phyloP scores from a whole-genome alignment of 2,329 filamentous ascomycete species.

The Aspergillus latus region DNA sequence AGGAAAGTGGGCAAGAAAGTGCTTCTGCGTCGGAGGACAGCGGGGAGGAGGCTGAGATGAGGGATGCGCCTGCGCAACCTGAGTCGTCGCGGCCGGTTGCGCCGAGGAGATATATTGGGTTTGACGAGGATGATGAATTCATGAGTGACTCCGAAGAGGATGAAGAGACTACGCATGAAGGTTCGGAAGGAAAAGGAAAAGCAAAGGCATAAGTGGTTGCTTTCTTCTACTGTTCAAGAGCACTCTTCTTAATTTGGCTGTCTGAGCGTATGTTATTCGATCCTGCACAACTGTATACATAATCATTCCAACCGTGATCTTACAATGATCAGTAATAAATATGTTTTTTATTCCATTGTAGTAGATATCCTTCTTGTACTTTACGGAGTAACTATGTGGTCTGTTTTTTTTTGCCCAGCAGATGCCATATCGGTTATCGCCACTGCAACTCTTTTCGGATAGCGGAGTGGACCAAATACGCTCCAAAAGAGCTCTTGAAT shows the following conservation, averaged over 20 bases:
- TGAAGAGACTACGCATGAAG: conserved; percentile 23
- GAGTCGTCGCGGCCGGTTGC: conserved; percentile 24
- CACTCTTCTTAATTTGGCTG: conserved; percentile 8
- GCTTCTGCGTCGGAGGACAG: conserved; percentile 37
- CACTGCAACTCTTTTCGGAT: conserved; percentile 21
- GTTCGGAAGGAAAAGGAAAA: conserved; percentile 33
- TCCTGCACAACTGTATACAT: not conserved
- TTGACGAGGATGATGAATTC: conserved; percentile 51
- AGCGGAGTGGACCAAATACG: conserved; percentile 18
- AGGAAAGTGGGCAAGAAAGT: conserved; percentile 36
- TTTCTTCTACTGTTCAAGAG: not conserved
- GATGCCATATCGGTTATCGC: conserved; percentile 9
- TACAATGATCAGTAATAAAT: too few relatives aligned
- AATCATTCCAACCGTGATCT: not conserved
- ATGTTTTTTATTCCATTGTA: too few relatives aligned
- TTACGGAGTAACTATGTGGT: not conserved
- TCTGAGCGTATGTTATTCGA: conserved; percentile 2
- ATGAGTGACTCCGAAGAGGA: conserved; percentile 45
- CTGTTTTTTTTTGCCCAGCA: not conserved
- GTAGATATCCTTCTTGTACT: too few relatives aligned
- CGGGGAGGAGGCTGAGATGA: conserved; percentile 39
- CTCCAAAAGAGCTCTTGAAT: conserved; percentile 10
- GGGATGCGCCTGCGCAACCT: conserved; percentile 30
- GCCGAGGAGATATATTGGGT: conserved; percentile 45
- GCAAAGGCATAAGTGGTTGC: conserved; percentile 25